Evolutionary conservation across 345 rosid genomes (phyloP), one percentile per base, ranked within the genome.

Genomic region (Excoecaria cochinchinensis): DNA sequence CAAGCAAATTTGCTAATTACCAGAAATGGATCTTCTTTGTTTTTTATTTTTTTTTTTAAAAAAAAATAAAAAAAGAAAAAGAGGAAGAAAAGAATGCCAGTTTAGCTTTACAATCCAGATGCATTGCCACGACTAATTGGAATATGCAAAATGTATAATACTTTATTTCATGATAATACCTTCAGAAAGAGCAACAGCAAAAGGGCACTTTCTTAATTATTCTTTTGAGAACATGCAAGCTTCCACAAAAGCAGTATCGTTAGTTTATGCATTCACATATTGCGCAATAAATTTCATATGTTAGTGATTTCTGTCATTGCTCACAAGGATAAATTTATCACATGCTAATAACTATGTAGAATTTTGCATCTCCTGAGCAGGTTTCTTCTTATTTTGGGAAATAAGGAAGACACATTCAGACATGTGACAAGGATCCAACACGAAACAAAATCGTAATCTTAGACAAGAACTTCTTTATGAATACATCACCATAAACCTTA

Each of bases 71-170:
- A 14, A 0, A 1, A 15, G 19, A 55, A n/a, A 19, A 55, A 55
- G 6, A 19, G 17, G 8, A 19, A 58, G 47, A 48, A 55, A 42
- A 56, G 1, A 63, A 24, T 48, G 31, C 67, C n/a, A 65, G 9
- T 48, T 57, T 48, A 8, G 62, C 53, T 65, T 13, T 65, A 71
- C 31, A 2, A 68, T 68, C 63, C 25, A 44, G 66, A 72, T 69
- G 25, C 5, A 51, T 67, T 39, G 25, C 44, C 44, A 57, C 24
- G 6, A n/a, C 8, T 14, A n/a, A 19, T 19, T 4, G 17, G 59
- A 15, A 61, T 38, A 24, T 44, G 46, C 50, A 67, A 14, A 56
- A 8, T 11, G 60, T 53, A 60, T 10, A 67, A n/a, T 25, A 14
- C 21, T 53, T 75, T 69, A 52, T 71, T 69, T 58, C 61, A 39